phyloP scores from a whole-genome alignment of 1,284 basidiomycete genomes.

The Naganishia sp. region DNA sequence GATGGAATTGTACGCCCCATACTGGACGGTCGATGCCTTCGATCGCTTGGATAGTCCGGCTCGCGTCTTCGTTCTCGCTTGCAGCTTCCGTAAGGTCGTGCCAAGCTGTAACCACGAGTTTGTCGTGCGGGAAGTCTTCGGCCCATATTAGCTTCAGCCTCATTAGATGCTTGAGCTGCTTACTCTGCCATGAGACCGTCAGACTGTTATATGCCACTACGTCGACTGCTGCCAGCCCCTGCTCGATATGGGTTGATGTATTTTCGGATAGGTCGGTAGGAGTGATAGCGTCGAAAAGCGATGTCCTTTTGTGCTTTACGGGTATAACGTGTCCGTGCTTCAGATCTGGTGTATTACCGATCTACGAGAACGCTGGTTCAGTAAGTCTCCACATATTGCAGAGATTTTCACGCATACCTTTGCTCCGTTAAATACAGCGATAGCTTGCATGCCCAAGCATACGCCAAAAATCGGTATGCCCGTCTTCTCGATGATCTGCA shows the following conservation, averaged over 20 bases:
- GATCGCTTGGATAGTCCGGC: constrained; percentile 39
- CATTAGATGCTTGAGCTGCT: not conserved
- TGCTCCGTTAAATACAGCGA: constrained; percentile 76
- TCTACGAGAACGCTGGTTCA: constrained; percentile 36
- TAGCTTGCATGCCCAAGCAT: constrained; percentile 88
- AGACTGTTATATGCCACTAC: constrained; percentile 78
- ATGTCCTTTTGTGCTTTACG: constrained; percentile 62
- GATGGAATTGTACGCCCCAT: constrained; percentile 93
- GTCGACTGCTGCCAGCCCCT: constrained; percentile 49
- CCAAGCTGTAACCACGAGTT: constrained; percentile 57
- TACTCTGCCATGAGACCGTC: constrained; percentile 45
- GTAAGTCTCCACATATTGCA: too few species aligned
- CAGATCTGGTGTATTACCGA: constrained; percentile 51
- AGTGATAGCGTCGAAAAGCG: constrained; percentile 62
- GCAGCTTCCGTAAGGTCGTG: constrained; percentile 8
- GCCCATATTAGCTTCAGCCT: not conserved
- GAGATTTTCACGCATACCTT: constrained; percentile 52
- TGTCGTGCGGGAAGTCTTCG: constrained; percentile 52
- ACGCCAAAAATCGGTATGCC: constrained; percentile 58
- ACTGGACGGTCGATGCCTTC: constrained; percentile 67
- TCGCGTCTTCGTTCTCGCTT: constrained; percentile 26
- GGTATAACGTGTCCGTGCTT: constrained; percentile 75
- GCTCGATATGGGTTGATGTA: too few species aligned
- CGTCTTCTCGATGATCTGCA: constrained; percentile 45
- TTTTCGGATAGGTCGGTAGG: too few species aligned